Percentiles rank a stretch among this genome's conserved stretches.
These are phyloP conservation scores for Monosporozyma siamensis DNA, from an alignment of 805 yeast genomes.

Conservation along the genomic window DNA sequence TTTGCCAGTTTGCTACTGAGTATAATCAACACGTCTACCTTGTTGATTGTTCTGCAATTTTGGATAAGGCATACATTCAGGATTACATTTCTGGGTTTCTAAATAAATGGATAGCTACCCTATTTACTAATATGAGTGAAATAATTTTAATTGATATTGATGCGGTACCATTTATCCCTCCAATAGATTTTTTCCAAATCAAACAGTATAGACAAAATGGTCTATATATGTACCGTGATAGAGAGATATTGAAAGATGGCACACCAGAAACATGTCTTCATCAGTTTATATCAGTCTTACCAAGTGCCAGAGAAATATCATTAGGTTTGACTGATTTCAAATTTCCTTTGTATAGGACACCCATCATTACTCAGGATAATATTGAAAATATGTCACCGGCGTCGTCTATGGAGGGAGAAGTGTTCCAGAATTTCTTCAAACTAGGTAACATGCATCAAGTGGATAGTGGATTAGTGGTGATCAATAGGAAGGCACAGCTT, in stretches of 20 bases:
- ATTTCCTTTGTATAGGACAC: neutral
- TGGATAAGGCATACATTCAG: conserved; percentile 13
- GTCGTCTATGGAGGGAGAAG: conserved; percentile 9
- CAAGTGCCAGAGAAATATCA: neutral
- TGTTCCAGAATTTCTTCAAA: conserved; percentile 18
- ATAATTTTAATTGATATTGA: conserved; percentile 46
- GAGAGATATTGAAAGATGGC: conserved; percentile 16
- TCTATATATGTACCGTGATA: conserved; percentile 25
- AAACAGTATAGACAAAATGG: conserved; percentile 18
- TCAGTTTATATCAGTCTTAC: neutral
- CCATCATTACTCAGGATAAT: neutral
- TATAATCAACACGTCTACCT: conserved; percentile 18
- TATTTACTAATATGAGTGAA: conserved; percentile 48
- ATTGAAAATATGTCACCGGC: neutral
- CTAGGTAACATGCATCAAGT: conserved; percentile 22
- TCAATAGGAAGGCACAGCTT: conserved; percentile 19
- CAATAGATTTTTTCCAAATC: conserved; percentile 26
- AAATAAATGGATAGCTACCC: conserved; percentile 46
- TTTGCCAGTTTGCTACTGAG: conserved; percentile 7
- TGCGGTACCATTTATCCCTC: conserved; percentile 36
- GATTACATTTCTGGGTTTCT: conserved; percentile 17
- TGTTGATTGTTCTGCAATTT: conserved; percentile 16
- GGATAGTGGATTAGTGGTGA: conserved; percentile 28
- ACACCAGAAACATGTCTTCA: conserved; percentile 21
- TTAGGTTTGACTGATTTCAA: neutral